These are phyloP conservation scores for Agrocybe praecox DNA, from an alignment of 768 basidiomycete genomes.

Conservation along the genomic window DNA sequence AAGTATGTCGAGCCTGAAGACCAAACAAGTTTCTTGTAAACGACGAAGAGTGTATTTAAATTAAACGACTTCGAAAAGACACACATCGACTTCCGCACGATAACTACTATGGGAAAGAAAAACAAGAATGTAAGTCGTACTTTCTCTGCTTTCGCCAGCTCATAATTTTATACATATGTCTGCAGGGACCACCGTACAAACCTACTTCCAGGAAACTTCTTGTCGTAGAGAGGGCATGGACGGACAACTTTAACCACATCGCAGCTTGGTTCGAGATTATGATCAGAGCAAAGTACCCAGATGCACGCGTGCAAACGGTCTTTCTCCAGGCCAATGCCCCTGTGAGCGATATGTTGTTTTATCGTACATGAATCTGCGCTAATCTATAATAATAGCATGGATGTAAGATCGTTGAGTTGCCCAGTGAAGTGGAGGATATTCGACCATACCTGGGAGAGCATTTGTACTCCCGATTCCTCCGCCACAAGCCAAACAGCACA, in stretches of 20 bases:
- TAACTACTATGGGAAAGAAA: neutral
- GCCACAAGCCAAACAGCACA: constrained; percentile 2
- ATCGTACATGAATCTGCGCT: neutral
- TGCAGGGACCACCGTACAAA: constrained; percentile 14
- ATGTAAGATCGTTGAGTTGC: constrained; percentile 28
- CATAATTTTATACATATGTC: neutral
- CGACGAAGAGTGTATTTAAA: too few relatives aligned
- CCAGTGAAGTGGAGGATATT: constrained; percentile 25
- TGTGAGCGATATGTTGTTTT: too few relatives aligned
- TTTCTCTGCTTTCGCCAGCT: neutral
- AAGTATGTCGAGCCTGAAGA: too few relatives aligned
- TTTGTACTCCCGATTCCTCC: constrained; percentile 20
- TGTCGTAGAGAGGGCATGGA: constrained; percentile 33
- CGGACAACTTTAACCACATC: constrained; percentile 21
- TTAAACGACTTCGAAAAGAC: too few relatives aligned
- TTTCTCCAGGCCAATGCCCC: constrained; percentile 31
- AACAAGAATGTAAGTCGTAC: neutral
- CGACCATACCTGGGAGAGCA: constrained; percentile 29
- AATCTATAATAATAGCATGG: constrained; percentile 18
- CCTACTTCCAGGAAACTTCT: neutral
- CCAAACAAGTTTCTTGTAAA: too few relatives aligned
- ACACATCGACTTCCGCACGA: too few relatives aligned
- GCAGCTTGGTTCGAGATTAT: constrained; percentile 38
- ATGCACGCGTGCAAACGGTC: constrained; percentile 21
- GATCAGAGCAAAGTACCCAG: constrained; percentile 30